Evolutionary conservation across 2,329 filamentous ascomycete genomes (phyloP).

Genomic region (Aspergillus vadensis): DNA sequence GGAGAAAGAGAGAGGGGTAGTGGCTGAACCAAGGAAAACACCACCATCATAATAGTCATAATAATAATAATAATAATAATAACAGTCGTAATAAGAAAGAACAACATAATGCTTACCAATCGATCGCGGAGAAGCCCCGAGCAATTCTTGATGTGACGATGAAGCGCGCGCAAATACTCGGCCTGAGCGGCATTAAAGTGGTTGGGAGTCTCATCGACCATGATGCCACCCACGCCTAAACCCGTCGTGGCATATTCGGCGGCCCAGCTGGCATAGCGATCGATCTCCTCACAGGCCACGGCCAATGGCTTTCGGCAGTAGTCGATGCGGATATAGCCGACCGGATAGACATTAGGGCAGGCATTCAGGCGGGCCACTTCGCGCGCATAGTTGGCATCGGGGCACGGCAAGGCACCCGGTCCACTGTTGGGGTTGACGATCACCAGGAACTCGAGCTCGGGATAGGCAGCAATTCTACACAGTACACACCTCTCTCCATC

Average conservation of each 20-base stretch:
- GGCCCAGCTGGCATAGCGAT: slow-evolving; percentile 20
- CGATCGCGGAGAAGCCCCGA: slow-evolving; percentile 11
- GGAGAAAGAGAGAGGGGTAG: neutral
- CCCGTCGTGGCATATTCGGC: slow-evolving; percentile 5
- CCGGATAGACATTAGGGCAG: slow-evolving; percentile 22
- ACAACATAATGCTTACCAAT: slow-evolving; percentile 12
- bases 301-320: slow-evolving; percentile 26
- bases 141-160: slow-evolving; percentile 7
- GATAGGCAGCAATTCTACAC: slow-evolving; percentile 15
- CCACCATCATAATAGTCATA: too few relatives aligned
- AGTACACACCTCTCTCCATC: neutral
- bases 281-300: slow-evolving; percentile 18
- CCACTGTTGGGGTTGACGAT: slow-evolving; percentile 25
- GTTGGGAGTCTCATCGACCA: slow-evolving; percentile 24
- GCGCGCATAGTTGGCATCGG: slow-evolving; percentile 18
- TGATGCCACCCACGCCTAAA: slow-evolving; percentile 19
- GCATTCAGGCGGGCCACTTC: slow-evolving; percentile 20
- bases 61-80: too few relatives aligned
- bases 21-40: neutral
- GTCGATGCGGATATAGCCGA: slow-evolving; percentile 27
- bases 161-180: slow-evolving; percentile 12
- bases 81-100: too few relatives aligned
- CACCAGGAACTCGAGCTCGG: slow-evolving; percentile 18
- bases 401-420: slow-evolving; percentile 13
- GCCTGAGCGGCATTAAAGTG: slow-evolving; percentile 4